Percentiles rank a stretch among this genome's conserved stretches.
phyloP scores from a whole-genome alignment of 345 rosid species.

The Barbarea vulgaris region DNA sequence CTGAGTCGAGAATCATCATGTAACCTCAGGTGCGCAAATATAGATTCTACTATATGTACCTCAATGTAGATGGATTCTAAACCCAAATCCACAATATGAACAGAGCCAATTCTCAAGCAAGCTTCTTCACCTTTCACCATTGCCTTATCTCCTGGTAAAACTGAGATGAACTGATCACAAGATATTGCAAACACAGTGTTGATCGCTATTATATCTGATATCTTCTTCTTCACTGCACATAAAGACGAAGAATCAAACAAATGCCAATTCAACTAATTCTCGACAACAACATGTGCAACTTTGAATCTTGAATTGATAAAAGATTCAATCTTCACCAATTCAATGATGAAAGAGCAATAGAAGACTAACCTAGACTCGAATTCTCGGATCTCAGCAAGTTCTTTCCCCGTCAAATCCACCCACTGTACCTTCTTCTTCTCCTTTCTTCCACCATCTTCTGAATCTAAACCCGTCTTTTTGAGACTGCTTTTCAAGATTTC shows the following conservation, averaged over 20 bases:
- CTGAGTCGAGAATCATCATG: conserved; percentile 12
- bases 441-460: conserved; percentile 28
- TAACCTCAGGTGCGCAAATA: conserved; percentile 21
- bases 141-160: neutral
- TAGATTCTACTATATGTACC: conserved; percentile 37
- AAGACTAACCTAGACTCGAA: conserved; percentile 64
- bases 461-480: conserved; percentile 43
- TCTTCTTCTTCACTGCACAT: conserved; percentile 57
- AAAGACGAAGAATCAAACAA: conserved; percentile 6
- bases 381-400: conserved; percentile 74
- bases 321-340: conserved; percentile 8
- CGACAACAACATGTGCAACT: conserved; percentile 4
- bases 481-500: conserved; percentile 57
- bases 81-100: conserved; percentile 17
- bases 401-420: conserved; percentile 79
- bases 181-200: conserved; percentile 60
- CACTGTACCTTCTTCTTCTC: conserved; percentile 74
- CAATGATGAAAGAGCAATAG: neutral
- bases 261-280: neutral
- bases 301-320: neutral
- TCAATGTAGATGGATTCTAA: conserved; percentile 31
- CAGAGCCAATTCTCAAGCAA: conserved; percentile 14
- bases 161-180: conserved; percentile 42
- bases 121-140: conserved; percentile 23
- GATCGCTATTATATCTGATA: conserved; percentile 43